Evolutionary conservation across 768 basidiomycete species (phyloP).

Genomic region (Basidioascus undulatus): DNA sequence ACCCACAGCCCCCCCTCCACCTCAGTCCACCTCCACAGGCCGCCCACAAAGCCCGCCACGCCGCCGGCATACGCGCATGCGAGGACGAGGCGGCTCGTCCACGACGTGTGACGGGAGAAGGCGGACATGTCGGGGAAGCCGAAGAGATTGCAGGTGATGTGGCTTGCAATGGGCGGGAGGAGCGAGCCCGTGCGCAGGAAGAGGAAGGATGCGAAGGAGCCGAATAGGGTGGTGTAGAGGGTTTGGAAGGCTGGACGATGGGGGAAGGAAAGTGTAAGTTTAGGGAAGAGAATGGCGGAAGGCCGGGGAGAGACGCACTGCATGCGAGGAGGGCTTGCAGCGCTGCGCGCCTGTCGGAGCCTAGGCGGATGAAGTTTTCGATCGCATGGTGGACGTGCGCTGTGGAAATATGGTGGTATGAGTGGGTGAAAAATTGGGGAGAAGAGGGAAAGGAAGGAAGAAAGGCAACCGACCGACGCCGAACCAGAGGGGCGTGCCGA

Average conservation of each 20-base stretch:
- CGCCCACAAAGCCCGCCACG: too few relatives aligned
- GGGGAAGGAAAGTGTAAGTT: neutral
- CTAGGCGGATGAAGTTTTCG: slow-evolving; percentile 56
- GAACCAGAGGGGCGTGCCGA: slow-evolving; percentile 61
- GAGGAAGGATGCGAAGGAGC: slow-evolving; percentile 61
- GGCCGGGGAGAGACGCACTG: slow-evolving; percentile 1
- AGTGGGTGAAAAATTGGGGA: neutral
- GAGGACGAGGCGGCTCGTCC: too few relatives aligned
- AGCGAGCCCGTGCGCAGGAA: slow-evolving; percentile 48
- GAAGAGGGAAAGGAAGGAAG: neutral
- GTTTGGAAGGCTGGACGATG: slow-evolving; percentile 52
- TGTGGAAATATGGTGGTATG: slow-evolving; percentile 13
- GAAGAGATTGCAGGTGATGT: neutral
- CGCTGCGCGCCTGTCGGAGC: slow-evolving; percentile 38
- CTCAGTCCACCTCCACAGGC: too few relatives aligned
- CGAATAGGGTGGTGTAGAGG: slow-evolving; percentile 75
- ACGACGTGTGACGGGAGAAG: too few relatives aligned
- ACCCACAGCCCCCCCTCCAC: too few relatives aligned
- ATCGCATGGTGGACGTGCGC: slow-evolving; percentile 84
- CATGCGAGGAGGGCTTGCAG: slow-evolving; percentile 25
- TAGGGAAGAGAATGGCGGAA: neutral
- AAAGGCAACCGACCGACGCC: slow-evolving; percentile 42
- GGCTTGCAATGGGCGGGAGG: neutral
- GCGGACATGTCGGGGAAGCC: too few relatives aligned
- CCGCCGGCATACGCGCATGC: too few relatives aligned